Evolutionary conservation across 1,284 basidiomycete genomes (phyloP), one percentile per base, ranked within the genome.

Genomic region (Somion occarium): DNA sequence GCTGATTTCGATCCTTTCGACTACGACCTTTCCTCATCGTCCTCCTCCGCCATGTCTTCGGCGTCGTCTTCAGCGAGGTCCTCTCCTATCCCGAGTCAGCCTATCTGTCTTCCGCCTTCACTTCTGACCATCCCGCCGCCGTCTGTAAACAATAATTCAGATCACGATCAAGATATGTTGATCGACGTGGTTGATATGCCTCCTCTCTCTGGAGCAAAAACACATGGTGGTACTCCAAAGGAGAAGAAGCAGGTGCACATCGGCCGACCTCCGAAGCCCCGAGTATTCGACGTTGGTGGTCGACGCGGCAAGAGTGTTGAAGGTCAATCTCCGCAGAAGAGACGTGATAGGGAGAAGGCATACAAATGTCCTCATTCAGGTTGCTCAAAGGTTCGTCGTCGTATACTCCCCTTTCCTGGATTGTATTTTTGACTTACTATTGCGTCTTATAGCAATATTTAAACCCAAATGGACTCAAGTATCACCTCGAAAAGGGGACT

Each of bases 401-500:
- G 34, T 18, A 30, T 20, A 19, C 27, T 34, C 18, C 22, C 30
- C 25, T 34, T 30, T 38, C 41, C 20, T 38, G 19, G 5, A 4
- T 15, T 18, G 19, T 38, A 19, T 42, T 12, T n/a, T 18, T 5
- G 38, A n/a, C 46, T n/a, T 41, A 22, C 34, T 45, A 9, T 44
- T 48, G 13, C 51, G 43, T 41, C 39, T n/a, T 30, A 43, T 59
- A 78, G 72, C 69, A 67, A 26, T 83, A 83, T 59, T 70, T 83
- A 34, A 83, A 83, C 63, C 74, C 80, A 9, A 83, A 83, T 54
- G 81, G 82, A 3, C 67, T 83, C 37, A 82, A 82, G 61, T 83
- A 83, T 57, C 80, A 82, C 55, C 61, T 79, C 46, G 78, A 80
- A 55, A 83, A 81, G 59, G 81, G 82, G 5, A 82, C 75, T 1